phyloP scores from a whole-genome alignment of 176 grass and related monocot species.

The Hordeum vulgare region DNA sequence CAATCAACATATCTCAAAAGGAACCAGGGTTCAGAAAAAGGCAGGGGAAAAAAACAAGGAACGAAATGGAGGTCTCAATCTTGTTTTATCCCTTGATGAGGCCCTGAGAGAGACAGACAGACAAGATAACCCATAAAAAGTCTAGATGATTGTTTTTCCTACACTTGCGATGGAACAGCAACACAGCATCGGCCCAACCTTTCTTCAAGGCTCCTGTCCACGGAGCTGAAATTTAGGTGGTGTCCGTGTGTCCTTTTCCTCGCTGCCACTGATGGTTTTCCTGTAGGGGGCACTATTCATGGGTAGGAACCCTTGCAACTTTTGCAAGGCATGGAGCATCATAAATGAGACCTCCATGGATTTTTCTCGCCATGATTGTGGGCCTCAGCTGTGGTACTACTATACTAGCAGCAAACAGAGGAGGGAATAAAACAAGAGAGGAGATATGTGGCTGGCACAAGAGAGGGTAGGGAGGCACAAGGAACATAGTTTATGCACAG shows the following conservation, averaged over 20 bases:
- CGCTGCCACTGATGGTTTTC: slow-evolving; percentile 34
- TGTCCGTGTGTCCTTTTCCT: slow-evolving; percentile 36
- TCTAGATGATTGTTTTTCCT: slow-evolving; percentile 16
- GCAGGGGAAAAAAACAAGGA: background rate
- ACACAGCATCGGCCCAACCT: background rate
- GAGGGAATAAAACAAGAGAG: slow-evolving; percentile 37
- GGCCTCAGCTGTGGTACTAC: slow-evolving; percentile 36
- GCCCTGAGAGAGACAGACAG: background rate
- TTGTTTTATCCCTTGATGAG: background rate
- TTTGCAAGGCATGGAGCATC: slow-evolving; percentile 41
- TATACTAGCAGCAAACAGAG: slow-evolving; percentile 28
- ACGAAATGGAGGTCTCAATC: slow-evolving; percentile 32
- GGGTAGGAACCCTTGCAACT: slow-evolving; percentile 53
- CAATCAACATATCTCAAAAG: slow-evolving; percentile 19
- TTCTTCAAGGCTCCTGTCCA: slow-evolving; percentile 30
- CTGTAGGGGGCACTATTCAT: slow-evolving; percentile 30
- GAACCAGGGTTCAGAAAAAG: slow-evolving; percentile 25
- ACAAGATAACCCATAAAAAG: slow-evolving; percentile 34
- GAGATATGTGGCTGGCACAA: slow-evolving; percentile 21
- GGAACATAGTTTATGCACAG: slow-evolving; percentile 45
- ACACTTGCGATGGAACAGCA: slow-evolving; percentile 24
- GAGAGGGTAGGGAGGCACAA: slow-evolving; percentile 25
- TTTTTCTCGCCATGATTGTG: slow-evolving; percentile 30
- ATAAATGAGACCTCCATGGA: slow-evolving; percentile 34
- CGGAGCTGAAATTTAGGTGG: slow-evolving; percentile 33